These are phyloP conservation scores for Microglena sp. DNA, from an alignment of 139 green algal species.

Conservation along the genomic window DNA sequence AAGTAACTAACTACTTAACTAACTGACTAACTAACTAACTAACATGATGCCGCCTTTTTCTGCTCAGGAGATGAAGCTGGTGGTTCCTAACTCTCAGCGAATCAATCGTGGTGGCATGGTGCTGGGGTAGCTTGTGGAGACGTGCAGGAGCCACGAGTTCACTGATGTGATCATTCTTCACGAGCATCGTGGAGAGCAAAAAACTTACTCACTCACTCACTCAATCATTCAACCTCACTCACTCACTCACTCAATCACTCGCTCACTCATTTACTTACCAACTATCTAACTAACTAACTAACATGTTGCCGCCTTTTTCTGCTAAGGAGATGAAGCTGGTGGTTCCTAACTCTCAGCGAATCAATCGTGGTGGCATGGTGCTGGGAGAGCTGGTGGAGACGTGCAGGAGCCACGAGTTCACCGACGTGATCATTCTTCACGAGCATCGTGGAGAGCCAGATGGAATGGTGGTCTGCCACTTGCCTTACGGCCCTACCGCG, in stretches of 20 bases:
- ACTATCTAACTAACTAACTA: not conserved
- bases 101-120: conserved; percentile 74
- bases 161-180: conserved; percentile 96
- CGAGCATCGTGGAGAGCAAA: conserved; percentile 93
- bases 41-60: conserved; percentile 1
- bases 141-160: conserved; percentile 73
- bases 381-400: conserved; percentile 75
- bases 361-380: conserved; percentile 71
- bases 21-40: too few species aligned
- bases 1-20: too few species aligned
- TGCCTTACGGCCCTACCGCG: conserved; percentile 94
- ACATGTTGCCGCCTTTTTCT: conserved; percentile 2
- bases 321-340: conserved; percentile 85
- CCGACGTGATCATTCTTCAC: conserved; percentile 94
- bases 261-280: too few species aligned
- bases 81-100: conserved; percentile 84
- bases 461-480: conserved; percentile 92
- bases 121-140: conserved; percentile 73
- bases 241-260: too few species aligned
- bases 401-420: conserved; percentile 78
- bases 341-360: conserved; percentile 81
- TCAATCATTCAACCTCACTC: too few species aligned
- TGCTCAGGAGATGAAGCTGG: conserved; percentile 80
- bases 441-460: conserved; percentile 96
- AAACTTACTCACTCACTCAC: too few species aligned